Conservation (phyloP, 169 alveolate species). For the Perkinsus olseni region DNA sequence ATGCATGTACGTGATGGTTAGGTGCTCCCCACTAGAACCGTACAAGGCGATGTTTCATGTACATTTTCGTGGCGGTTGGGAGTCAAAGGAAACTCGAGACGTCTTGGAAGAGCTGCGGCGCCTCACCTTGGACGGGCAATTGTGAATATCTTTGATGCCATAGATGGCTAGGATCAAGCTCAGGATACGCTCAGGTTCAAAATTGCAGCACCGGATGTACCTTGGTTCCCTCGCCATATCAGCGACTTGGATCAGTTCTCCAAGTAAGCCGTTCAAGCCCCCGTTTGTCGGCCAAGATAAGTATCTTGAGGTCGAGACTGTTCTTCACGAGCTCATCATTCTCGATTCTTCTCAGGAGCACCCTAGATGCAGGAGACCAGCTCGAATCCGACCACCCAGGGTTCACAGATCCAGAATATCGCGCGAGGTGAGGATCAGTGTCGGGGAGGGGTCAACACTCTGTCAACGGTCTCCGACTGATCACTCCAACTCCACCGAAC, state of each 20-base stretch:
- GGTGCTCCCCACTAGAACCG: background rate
- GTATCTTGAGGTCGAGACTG: background rate
- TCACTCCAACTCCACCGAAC: too few relatives aligned
- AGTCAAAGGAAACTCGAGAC: background rate
- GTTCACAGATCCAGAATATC: conserved; percentile 37
- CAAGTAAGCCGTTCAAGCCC: conserved; percentile 13
- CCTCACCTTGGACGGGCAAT: background rate
- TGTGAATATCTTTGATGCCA: background rate
- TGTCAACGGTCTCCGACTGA: too few relatives aligned
- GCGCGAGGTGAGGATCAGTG: conserved; percentile 25
- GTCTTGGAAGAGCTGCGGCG: background rate
- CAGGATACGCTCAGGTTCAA: background rate
- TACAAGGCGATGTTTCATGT: conserved; percentile 12
- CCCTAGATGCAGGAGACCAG: conserved; percentile 18
- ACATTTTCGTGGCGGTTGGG: conserved; percentile 22
- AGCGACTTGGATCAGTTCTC: conserved; percentile 29
- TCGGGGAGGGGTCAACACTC: too few relatives aligned
- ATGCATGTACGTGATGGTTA: background rate
- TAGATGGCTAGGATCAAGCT: background rate
- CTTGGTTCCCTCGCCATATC: conserved; percentile 34
- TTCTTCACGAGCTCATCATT: background rate
- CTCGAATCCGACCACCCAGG: conserved; percentile 48
- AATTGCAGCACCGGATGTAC: conserved; percentile 8
- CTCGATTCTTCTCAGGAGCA: background rate
- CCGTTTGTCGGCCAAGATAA: background rate